These are phyloP conservation scores for Racocetra persica DNA, from an alignment of 371 early-diverging fungal genomes.

Conservation along the genomic window DNA sequence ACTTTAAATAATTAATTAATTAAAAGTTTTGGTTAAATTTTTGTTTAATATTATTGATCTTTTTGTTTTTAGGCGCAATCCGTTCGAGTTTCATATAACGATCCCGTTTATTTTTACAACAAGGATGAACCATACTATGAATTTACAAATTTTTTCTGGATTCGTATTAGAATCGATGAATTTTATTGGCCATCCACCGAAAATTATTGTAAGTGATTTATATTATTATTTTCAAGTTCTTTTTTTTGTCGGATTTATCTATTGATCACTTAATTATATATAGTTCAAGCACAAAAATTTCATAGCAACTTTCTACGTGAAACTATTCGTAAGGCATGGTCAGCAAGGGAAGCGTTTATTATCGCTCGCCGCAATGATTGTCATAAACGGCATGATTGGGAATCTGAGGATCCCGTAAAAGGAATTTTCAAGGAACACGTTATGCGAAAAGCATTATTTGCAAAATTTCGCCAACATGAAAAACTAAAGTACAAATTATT, in stretches of 20 bases:
- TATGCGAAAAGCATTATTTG: constrained; percentile 10
- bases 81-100: background rate
- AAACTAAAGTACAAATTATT: constrained; percentile 24
- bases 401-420: background rate
- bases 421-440: background rate
- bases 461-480: constrained; percentile 26
- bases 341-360: constrained; percentile 35
- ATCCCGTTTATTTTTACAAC: constrained; percentile 27
- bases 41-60: too few species aligned
- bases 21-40: too few species aligned
- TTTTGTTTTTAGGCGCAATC: too few species aligned
- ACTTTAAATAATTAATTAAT: too few species aligned
- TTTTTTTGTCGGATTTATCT: too few species aligned
- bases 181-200: constrained; percentile 36
- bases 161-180: background rate
- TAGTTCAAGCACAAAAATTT: constrained; percentile 43
- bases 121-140: constrained; percentile 42
- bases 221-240: background rate
- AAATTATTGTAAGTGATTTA: constrained; percentile 40
- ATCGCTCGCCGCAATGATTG: constrained; percentile 21
- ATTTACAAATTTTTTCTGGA: constrained; percentile 40
- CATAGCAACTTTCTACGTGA: background rate
- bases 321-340: constrained; percentile 5
- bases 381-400: constrained; percentile 19
- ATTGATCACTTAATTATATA: background rate